Evolutionary conservation across 1,284 basidiomycete species (phyloP), one percentile per base, ranked within the genome.

Genomic region (Sporisorium scitamineum): DNA sequence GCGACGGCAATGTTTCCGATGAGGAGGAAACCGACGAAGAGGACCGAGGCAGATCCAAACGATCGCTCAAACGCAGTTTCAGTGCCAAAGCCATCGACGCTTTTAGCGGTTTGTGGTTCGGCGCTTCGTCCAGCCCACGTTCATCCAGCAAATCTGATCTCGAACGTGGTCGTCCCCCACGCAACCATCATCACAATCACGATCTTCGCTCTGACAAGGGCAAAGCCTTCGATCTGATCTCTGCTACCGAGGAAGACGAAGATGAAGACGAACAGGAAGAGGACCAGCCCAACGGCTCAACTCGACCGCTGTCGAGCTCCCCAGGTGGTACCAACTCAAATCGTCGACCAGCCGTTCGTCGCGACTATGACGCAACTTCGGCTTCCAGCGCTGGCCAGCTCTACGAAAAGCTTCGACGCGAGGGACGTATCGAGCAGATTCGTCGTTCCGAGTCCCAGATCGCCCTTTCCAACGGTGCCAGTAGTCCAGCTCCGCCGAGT

Each of bases 31-130:
- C 67, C 31, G 78, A 78, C 29, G 69, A 65, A 13, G 74, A 80
- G 13, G 73, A 70, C n/a, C 34, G 44, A 18, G 61, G 64, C 34
- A 63, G 61, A 37, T 7, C 31, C 6, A 56, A 64, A 52, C 52
- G 53, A 10, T 29, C 61, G 0, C 60, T 76, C 61, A 77, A 78
- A 26, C 61, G 76, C 26, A 79, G 78, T 65, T 78, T 79, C 54
- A 75, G 73, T 22, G 70, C 74, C 24, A 74, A 73, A 47, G 76
- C 78, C 50, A 70, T 73, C 55, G 60, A 61, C 42, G 74, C 70
- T 11, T 76, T 80, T 57, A 70, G 59, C 29, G 79, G 79, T 6
- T 66, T 80, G 20, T 81, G 79, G 79, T 78, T 79, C 44, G 70
- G 70, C 32, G 50, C 55, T 6, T 61, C 63, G 2, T 56, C 39